Percentiles rank a stretch among this genome's conserved stretches.
Conservation (phyloP, 2,329 filamentous ascomycete genomes). For the Pseudocercospora crystallina region DNA sequence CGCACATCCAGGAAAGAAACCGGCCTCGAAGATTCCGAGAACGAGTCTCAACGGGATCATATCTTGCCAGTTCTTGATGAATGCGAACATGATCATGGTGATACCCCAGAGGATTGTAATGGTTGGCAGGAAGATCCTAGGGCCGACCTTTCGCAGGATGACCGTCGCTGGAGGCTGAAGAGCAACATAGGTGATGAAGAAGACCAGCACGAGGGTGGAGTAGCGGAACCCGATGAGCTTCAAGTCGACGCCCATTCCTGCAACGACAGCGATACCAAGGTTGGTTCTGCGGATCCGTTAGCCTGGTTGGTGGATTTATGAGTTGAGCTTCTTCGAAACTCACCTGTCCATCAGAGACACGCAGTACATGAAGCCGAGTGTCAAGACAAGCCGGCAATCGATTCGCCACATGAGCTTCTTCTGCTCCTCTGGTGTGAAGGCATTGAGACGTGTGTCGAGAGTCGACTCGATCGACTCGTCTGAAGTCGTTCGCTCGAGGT, state of each 20-base stretch:
- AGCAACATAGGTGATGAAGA: constrained; percentile 71
- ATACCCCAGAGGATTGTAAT: constrained; percentile 57
- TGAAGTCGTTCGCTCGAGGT: constrained; percentile 30
- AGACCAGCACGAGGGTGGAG: constrained; percentile 61
- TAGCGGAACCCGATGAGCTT: constrained; percentile 33
- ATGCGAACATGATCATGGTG: constrained; percentile 65
- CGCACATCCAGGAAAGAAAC: constrained; percentile 57
- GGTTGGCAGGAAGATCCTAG: constrained; percentile 34
- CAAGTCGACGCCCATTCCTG: constrained; percentile 37
- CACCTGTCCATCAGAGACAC: constrained; percentile 39
- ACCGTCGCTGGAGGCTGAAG: constrained; percentile 72
- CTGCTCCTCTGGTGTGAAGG: constrained; percentile 62
- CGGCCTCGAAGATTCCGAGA: constrained; percentile 62
- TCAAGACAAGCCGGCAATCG: constrained; percentile 57
- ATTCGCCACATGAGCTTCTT: constrained; percentile 67
- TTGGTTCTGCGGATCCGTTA: constrained; percentile 24
- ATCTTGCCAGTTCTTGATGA: constrained; percentile 53
- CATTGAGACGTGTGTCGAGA: constrained; percentile 33
- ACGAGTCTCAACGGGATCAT: constrained; percentile 59
- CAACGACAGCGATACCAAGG: constrained; percentile 36
- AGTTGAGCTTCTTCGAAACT: background rate
- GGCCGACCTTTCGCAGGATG: constrained; percentile 64
- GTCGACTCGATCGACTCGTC: constrained; percentile 21
- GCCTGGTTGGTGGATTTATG: too few species aligned
- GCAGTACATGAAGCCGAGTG: constrained; percentile 43